Conservation (phyloP, 2,329 filamentous ascomycete genomes). For the Trichoderma hamatum region DNA sequence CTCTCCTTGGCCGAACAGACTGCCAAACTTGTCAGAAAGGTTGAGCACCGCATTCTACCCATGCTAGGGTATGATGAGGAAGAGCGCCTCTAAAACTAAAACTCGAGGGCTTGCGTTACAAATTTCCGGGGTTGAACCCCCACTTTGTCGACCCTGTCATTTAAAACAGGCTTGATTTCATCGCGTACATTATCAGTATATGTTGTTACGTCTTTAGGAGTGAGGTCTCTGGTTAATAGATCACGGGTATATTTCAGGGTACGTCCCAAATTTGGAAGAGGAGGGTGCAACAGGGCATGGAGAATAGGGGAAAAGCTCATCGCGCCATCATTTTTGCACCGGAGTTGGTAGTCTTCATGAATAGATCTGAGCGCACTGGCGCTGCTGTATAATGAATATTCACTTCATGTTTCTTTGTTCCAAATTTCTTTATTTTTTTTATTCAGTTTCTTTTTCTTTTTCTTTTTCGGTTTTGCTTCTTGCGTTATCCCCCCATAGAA, state of each 20-base stretch:
- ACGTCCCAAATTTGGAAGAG: constrained; percentile 13
- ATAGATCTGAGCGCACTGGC: constrained; percentile 24
- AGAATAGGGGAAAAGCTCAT: constrained; percentile 20
- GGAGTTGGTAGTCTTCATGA: constrained; percentile 28
- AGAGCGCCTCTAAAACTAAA: constrained; percentile 17
- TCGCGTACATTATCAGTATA: constrained; percentile 11
- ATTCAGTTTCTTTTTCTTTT: background rate
- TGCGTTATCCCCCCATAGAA: constrained; percentile 56
- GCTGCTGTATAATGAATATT: constrained; percentile 13
- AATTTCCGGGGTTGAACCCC: background rate
- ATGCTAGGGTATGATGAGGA: constrained; percentile 39
- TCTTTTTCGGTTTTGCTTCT: background rate
- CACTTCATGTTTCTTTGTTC: background rate
- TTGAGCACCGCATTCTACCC: constrained; percentile 66
- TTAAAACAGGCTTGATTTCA: constrained; percentile 12
- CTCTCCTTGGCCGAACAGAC: constrained; percentile 95
- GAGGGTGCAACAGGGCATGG: constrained; percentile 2
- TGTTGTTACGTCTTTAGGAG: constrained; percentile 20
- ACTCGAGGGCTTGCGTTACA: background rate
- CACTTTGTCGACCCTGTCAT: constrained; percentile 8
- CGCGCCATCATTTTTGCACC: constrained; percentile 27
- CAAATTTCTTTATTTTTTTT: background rate
- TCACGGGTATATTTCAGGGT: constrained; percentile 22
- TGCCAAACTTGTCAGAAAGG: constrained; percentile 82
- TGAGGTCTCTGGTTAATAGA: constrained; percentile 26